Evolutionary conservation across 768 basidiomycete species (phyloP).

Genomic region (Terana coerulea): DNA sequence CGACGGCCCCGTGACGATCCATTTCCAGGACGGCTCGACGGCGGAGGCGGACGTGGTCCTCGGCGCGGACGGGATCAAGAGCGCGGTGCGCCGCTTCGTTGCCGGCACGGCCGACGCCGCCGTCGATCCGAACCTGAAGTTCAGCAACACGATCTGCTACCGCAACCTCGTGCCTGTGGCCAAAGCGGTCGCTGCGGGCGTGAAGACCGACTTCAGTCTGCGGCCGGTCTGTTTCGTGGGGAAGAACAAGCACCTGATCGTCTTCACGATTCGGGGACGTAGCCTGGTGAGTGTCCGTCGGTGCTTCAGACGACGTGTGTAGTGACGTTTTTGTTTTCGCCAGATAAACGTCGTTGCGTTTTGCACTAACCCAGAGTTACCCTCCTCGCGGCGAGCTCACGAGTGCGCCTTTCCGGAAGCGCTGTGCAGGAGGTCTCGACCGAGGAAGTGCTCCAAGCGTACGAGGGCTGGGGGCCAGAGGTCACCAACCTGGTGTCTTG

Average conservation of each 20-base stretch:
- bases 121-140: slow-evolving; percentile 29
- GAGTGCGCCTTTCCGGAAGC: too few relatives aligned
- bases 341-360: slow-evolving; percentile 45
- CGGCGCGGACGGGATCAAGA: slow-evolving; percentile 36
- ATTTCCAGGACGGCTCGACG: slow-evolving; percentile 47
- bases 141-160: slow-evolving; percentile 46
- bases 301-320: background rate
- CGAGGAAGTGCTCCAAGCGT: slow-evolving; percentile 42
- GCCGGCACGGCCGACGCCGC: slow-evolving; percentile 25
- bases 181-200: slow-evolving; percentile 36
- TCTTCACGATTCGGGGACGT: slow-evolving; percentile 43
- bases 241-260: slow-evolving; percentile 48
- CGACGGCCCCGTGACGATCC: slow-evolving; percentile 23
- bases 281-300: slow-evolving; percentile 30
- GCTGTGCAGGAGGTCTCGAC: slow-evolving; percentile 39
- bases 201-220: slow-evolving; percentile 34
- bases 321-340: slow-evolving; percentile 5
- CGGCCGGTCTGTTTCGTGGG: slow-evolving; percentile 43
- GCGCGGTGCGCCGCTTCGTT: slow-evolving; percentile 36
- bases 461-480: slow-evolving; percentile 44
- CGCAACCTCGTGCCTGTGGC: slow-evolving; percentile 43
- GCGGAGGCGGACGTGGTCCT: slow-evolving; percentile 46
- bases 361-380: slow-evolving; percentile 24
- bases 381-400: too few relatives aligned
- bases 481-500: slow-evolving; percentile 37